A percentile compares a stretch with the other conserved stretches of the same genome.
Evolutionary conservation across 495 filamentous ascomycete species (phyloP).

Genomic region (Hypoxylon perforatum): DNA sequence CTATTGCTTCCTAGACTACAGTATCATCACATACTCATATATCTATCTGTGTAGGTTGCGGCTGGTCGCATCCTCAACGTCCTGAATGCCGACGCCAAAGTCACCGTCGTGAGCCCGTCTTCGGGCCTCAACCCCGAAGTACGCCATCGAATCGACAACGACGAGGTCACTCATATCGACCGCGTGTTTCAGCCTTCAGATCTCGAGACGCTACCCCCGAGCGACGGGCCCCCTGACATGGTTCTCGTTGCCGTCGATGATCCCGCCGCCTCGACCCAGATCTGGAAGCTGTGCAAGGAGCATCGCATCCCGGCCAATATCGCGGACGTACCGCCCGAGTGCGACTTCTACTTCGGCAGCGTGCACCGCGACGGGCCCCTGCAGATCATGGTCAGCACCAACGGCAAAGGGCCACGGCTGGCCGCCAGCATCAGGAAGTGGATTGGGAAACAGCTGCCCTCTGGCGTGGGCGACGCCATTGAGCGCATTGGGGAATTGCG

Average conservation of each 20-base stretch:
- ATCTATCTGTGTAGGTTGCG: conserved; percentile 72
- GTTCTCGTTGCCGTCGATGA: conserved; percentile 94
- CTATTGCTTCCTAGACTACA: background rate
- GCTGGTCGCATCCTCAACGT: conserved; percentile 91
- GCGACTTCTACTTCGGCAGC: conserved; percentile 98
- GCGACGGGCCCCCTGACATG: conserved; percentile 63
- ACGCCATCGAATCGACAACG: conserved; percentile 75
- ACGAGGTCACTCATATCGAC: conserved; percentile 80
- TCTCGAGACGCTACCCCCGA: conserved; percentile 65
- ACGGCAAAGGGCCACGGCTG: conserved; percentile 93
- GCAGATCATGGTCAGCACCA: conserved; percentile 98
- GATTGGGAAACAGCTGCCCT: conserved; percentile 80
- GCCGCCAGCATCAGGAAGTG: conserved; percentile 86
- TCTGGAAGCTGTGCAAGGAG: conserved; percentile 93
- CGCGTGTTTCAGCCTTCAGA: conserved; percentile 84
- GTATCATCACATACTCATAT: conserved; percentile 1
- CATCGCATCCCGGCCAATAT: conserved; percentile 90
- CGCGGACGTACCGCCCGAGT: conserved; percentile 95
- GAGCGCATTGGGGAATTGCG: conserved; percentile 82
- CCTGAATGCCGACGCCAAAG: conserved; percentile 92
- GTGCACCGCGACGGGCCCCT: conserved; percentile 94
- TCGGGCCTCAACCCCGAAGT: conserved; percentile 89
- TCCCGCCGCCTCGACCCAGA: conserved; percentile 81
- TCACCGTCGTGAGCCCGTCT: conserved; percentile 85
- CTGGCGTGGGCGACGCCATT: conserved; percentile 83